Conservation (phyloP, 1,139 yeast species). For the Arxiozyma slooffiae region DNA sequence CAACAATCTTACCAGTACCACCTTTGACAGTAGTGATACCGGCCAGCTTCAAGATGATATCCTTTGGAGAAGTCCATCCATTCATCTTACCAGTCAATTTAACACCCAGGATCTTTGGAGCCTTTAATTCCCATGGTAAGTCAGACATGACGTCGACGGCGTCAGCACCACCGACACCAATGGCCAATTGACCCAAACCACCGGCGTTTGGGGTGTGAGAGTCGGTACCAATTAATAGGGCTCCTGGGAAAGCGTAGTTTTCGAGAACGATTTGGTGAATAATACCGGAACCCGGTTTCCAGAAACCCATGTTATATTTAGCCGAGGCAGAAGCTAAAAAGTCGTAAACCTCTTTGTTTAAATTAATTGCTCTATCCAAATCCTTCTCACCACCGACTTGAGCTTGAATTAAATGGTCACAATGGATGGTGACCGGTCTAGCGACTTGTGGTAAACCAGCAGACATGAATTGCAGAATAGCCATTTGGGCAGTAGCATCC, state of each 20-base stretch:
- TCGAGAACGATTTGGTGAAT: slow-evolving; percentile 96
- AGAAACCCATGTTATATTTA: slow-evolving; percentile 96
- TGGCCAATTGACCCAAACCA: slow-evolving; percentile 97
- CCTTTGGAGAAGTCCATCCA: slow-evolving; percentile 99
- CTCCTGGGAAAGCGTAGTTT: slow-evolving; percentile 98
- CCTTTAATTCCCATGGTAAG: slow-evolving; percentile 96
- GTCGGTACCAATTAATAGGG: slow-evolving; percentile 93
- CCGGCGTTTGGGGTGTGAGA: slow-evolving; percentile 99
- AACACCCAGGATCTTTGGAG: slow-evolving; percentile 96
- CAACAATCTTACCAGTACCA: slow-evolving; percentile 97
- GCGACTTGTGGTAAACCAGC: slow-evolving; percentile 92
- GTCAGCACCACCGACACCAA: slow-evolving; percentile 99
- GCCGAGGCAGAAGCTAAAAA: slow-evolving; percentile 91
- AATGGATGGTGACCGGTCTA: slow-evolving; percentile 95
- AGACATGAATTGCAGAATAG: slow-evolving; percentile 95
- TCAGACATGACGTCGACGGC: slow-evolving; percentile 97
- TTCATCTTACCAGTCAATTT: slow-evolving; percentile 89
- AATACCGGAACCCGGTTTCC: slow-evolving; percentile 99
- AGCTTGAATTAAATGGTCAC: slow-evolving; percentile 98
- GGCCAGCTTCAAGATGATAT: slow-evolving; percentile 88
- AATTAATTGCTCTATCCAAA: slow-evolving; percentile 82
- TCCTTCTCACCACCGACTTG: slow-evolving; percentile 90
- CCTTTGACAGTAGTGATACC: slow-evolving; percentile 98
- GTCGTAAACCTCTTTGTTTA: slow-evolving; percentile 95
- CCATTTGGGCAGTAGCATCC: slow-evolving; percentile 99